phyloP scores from a whole-genome alignment of 2,329 filamentous ascomycete genomes.

The Cercospora zeina region DNA sequence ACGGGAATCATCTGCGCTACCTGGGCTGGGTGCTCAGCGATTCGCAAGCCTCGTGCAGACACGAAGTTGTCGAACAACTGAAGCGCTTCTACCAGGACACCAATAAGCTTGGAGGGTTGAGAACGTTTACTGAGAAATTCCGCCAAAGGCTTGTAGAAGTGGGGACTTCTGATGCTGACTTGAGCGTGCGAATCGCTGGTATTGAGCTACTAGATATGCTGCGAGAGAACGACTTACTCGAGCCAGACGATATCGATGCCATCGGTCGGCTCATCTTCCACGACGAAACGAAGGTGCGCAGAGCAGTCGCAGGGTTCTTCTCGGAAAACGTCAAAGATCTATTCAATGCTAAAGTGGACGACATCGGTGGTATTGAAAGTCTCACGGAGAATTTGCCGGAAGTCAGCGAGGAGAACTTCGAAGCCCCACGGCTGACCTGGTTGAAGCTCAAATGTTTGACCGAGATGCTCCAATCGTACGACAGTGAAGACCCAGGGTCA shows the following conservation, averaged over 20 bases:
- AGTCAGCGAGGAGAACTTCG: slow-evolving; percentile 64
- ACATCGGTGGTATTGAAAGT: slow-evolving; percentile 75
- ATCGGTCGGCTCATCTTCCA: slow-evolving; percentile 90
- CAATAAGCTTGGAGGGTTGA: slow-evolving; percentile 72
- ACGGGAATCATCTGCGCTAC: slow-evolving; percentile 86
- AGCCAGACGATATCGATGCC: slow-evolving; percentile 86
- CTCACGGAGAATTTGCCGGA: slow-evolving; percentile 75
- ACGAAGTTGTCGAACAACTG: slow-evolving; percentile 85
- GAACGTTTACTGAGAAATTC: slow-evolving; percentile 92
- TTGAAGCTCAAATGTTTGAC: slow-evolving; percentile 87
- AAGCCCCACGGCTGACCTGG: slow-evolving; percentile 72
- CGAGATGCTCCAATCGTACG: slow-evolving; percentile 79
- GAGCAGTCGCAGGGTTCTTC: slow-evolving; percentile 88
- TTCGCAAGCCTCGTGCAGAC: slow-evolving; percentile 67
- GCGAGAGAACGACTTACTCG: slow-evolving; percentile 79
- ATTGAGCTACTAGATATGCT: slow-evolving; percentile 81
- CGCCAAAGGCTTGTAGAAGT: slow-evolving; percentile 86
- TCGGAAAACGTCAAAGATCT: slow-evolving; percentile 80
- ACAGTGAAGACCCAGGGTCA: slow-evolving; percentile 56
- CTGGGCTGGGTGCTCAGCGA: slow-evolving; percentile 95
- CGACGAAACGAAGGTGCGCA: slow-evolving; percentile 77
- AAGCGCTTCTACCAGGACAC: slow-evolving; percentile 75
- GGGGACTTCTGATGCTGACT: slow-evolving; percentile 80
- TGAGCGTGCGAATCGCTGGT: slow-evolving; percentile 73
- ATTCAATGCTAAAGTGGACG: slow-evolving; percentile 76